Evolutionary conservation across 2,329 filamentous ascomycete species (phyloP).

Genomic region (Neonectria hederae): DNA sequence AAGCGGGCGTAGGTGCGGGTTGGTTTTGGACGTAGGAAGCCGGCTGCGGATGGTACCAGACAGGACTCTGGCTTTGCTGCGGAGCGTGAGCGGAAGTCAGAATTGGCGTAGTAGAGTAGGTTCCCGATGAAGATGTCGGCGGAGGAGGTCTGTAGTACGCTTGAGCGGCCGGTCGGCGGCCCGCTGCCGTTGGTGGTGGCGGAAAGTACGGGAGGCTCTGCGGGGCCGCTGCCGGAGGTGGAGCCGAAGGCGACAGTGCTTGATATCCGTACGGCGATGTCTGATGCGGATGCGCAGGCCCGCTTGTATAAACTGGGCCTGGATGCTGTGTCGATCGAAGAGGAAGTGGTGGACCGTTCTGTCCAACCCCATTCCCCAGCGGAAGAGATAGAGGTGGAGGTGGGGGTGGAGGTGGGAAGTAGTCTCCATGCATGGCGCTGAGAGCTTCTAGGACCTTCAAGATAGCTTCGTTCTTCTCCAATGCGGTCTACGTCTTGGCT

Average conservation of each 20-base stretch:
- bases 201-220: conserved; percentile 21
- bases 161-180: neutral
- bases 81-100: neutral
- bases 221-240: neutral
- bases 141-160: neutral
- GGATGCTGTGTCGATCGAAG: neutral
- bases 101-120: neutral
- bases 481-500: neutral
- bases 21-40: conserved; percentile 4
- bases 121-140: conserved; percentile 14
- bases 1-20: neutral
- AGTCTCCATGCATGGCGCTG: neutral
- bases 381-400: neutral
- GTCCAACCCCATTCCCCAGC: neutral
- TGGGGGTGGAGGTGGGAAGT: neutral
- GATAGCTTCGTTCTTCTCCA: neutral
- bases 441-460: no score
- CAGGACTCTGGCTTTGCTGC: conserved; percentile 16
- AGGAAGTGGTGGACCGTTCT: neutral
- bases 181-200: conserved; percentile 7
- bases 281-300: neutral
- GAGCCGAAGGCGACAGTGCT: neutral
- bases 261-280: conserved; percentile 21
- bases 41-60: conserved; percentile 11
- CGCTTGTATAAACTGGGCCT: neutral